phyloP scores from a whole-genome alignment of 1,284 basidiomycete genomes.

The Ceratobasidium theobromae region DNA sequence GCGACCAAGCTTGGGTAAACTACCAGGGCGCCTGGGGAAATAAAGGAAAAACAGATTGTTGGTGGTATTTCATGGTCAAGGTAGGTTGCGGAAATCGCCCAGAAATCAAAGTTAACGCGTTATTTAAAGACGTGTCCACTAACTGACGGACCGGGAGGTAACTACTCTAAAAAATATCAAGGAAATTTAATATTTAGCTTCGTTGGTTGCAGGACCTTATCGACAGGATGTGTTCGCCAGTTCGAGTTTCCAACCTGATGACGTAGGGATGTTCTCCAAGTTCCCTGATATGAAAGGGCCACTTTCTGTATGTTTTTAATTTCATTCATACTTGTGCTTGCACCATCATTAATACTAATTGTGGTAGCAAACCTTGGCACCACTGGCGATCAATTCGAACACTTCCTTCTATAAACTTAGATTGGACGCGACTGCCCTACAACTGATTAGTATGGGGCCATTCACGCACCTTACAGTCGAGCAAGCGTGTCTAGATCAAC shows the following conservation, averaged over 20 bases:
- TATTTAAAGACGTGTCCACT: slow-evolving; percentile 4
- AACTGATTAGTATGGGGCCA: background rate
- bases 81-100: background rate
- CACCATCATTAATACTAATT: no score
- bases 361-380: slow-evolving; percentile 24
- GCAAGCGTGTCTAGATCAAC: slow-evolving; percentile 5
- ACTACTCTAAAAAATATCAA: background rate
- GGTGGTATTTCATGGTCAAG: slow-evolving; percentile 29
- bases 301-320: background rate
- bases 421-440: slow-evolving; percentile 12
- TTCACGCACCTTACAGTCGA: slow-evolving; percentile 11
- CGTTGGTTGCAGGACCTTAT: slow-evolving; percentile 10
- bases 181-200: background rate
- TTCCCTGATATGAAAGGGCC: slow-evolving; percentile 23
- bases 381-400: background rate
- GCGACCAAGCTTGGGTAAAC: slow-evolving; percentile 24
- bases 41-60: slow-evolving; percentile 16
- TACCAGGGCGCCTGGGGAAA: slow-evolving; percentile 29
- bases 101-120: background rate
- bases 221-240: slow-evolving; percentile 21
- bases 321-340: no score
- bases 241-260: background rate
- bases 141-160: slow-evolving; percentile 27
- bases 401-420: slow-evolving; percentile 25
- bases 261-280: background rate